phyloP scores from a whole-genome alignment of 176 grass and related monocot species.

The Paspalum notatum region DNA sequence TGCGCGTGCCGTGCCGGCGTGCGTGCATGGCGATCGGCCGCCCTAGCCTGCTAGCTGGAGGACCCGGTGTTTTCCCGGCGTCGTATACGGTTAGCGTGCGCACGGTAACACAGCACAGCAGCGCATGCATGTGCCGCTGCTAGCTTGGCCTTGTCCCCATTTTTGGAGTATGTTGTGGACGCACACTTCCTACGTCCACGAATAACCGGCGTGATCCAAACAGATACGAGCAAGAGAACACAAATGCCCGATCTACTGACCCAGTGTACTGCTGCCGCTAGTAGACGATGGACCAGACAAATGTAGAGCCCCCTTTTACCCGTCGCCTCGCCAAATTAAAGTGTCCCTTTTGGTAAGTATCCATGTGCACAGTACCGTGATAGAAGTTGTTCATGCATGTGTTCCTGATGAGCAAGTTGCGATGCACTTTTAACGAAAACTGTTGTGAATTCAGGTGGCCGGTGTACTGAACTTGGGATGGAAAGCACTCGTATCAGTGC shows the following conservation, averaged over 20 bases:
- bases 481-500: not conserved
- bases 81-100: not conserved
- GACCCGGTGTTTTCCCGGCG: slow-evolving; percentile 7
- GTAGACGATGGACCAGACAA: slow-evolving; percentile 23
- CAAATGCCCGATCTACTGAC: not conserved
- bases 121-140: not conserved
- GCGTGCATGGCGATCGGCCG: slow-evolving; percentile 11
- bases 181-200: slow-evolving; percentile 38
- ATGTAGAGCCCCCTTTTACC: not conserved
- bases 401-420: not conserved
- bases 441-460: not conserved
- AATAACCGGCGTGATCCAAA: not conserved
- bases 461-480: not conserved
- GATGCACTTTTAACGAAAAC: too few species aligned
- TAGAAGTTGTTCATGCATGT: not conserved
- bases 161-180: slow-evolving; percentile 1
- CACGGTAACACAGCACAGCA: not conserved
- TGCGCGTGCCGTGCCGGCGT: too few species aligned
- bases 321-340: not conserved
- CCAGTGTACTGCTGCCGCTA: not conserved
- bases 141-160: slow-evolving; percentile 19
- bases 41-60: slow-evolving; percentile 6
- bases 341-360: not conserved
- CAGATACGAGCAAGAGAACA: slow-evolving; percentile 5
- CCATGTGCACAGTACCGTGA: not conserved